These are phyloP conservation scores for Aspergillus homomorphus DNA, from an alignment of 495 filamentous ascomycete species.

Conservation along the genomic window DNA sequence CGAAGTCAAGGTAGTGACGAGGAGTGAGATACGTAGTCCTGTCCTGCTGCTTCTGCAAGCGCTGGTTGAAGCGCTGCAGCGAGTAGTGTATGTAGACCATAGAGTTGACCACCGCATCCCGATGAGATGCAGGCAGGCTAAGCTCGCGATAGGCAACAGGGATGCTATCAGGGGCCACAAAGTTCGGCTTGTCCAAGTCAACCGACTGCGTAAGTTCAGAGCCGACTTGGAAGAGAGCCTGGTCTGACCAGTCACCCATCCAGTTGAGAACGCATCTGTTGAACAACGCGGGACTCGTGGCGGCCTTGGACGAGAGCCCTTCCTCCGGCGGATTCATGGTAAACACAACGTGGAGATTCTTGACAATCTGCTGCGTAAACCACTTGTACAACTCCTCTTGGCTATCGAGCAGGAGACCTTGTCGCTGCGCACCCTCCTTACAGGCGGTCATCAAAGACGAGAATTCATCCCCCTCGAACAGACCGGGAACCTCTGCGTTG, in stretches of 20 bases:
- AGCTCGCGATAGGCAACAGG: conserved; percentile 88
- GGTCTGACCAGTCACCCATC: conserved; percentile 99
- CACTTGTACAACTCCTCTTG: conserved; percentile 99
- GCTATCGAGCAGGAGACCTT: conserved; percentile 90
- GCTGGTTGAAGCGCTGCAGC: conserved; percentile 81
- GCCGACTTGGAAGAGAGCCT: conserved; percentile 96
- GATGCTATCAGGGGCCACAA: conserved; percentile 82
- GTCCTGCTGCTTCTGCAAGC: conserved; percentile 86
- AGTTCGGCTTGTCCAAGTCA: conserved; percentile 85
- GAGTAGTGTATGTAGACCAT: conserved; percentile 99
- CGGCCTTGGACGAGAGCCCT: conserved; percentile 89
- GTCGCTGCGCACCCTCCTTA: conserved; percentile 95
- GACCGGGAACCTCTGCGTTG: conserved; percentile 95
- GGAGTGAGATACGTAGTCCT: conserved; percentile 90
- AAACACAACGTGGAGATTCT: conserved; percentile 98
- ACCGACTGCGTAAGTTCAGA: conserved; percentile 93
- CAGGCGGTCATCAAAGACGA: conserved; percentile 96
- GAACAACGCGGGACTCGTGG: conserved; percentile 95
- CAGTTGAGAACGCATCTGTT: conserved; percentile 99
- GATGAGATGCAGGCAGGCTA: conserved; percentile 77
- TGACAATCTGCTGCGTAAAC: conserved; percentile 99
- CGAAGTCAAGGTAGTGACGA: conserved; percentile 96
- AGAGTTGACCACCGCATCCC: conserved; percentile 87
- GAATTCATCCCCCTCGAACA: conserved; percentile 97
- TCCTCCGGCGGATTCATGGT: conserved; percentile 99